These are phyloP conservation scores for Pseudozyma flocculosa DNA, from an alignment of 1,284 basidiomycete genomes.

Conservation along the genomic window DNA sequence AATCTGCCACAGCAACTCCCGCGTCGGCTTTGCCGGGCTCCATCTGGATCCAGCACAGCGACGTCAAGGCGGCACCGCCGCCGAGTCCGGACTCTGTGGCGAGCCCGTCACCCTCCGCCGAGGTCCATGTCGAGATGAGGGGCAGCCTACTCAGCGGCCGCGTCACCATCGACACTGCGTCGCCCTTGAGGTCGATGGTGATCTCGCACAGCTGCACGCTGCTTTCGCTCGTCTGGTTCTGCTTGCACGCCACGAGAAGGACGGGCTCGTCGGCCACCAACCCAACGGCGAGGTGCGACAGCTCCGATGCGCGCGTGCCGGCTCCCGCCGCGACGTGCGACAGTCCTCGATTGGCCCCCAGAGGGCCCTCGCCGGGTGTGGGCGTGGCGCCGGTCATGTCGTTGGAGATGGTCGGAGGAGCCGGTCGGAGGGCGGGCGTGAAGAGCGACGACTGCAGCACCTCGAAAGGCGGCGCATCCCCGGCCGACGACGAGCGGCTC, in stretches of 20 bases:
- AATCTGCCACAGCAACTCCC: no score
- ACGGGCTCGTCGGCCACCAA: constrained; percentile 20
- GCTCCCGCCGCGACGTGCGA: constrained; percentile 5
- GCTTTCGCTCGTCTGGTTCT: constrained; percentile 1
- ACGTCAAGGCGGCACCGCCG: background rate
- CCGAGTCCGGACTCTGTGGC: background rate
- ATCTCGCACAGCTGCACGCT: constrained; percentile 23
- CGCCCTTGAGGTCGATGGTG: constrained; percentile 15
- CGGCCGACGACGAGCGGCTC: background rate
- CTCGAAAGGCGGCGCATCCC: constrained; percentile 7
- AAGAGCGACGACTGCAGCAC: constrained; percentile 22
- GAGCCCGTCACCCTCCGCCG: background rate
- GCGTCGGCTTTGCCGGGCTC: no score
- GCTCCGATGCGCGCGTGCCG: background rate
- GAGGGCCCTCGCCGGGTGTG: no score
- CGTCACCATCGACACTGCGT: constrained; percentile 25
- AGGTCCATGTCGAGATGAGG: background rate
- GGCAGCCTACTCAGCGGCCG: constrained; percentile 11
- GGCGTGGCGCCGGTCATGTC: background rate
- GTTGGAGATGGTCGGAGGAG: constrained; percentile 25
- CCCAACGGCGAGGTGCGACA: constrained; percentile 31
- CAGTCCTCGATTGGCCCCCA: no score
- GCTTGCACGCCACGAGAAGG: constrained; percentile 23
- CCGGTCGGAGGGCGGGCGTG: constrained; percentile 18
- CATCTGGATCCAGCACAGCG: no score